Percentiles rank a stretch among this genome's conserved stretches.
Conservation (phyloP, 108 stramenopile genomes). For the Discostella stelligeroides region DNA sequence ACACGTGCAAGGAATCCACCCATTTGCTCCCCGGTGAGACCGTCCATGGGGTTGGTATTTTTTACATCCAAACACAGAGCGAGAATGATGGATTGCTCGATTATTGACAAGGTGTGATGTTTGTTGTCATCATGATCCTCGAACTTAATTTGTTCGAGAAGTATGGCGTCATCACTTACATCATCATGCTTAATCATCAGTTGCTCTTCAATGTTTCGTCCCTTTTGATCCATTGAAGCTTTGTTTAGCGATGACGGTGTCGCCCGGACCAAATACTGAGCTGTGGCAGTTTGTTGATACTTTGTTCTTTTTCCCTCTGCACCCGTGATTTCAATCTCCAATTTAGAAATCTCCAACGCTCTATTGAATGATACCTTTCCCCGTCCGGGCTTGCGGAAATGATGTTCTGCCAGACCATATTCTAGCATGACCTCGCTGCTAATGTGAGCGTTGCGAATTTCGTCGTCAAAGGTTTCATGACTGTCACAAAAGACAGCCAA, state of each 20-base stretch:
- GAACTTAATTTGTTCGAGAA: conserved; percentile 87
- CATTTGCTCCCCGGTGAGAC: conserved; percentile 97
- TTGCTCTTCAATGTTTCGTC: conserved; percentile 44
- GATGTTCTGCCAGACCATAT: conserved; percentile 88
- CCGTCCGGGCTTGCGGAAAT: conserved; percentile 67
- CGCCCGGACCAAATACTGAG: conserved; percentile 86
- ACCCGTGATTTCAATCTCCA: conserved; percentile 83
- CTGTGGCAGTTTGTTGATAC: conserved; percentile 79
- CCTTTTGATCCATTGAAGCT: conserved; percentile 28
- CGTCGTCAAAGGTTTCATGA: neutral
- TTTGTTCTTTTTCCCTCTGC: conserved; percentile 91
- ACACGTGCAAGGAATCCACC: conserved; percentile 90
- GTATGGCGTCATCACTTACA: conserved; percentile 65
- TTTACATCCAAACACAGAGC: conserved; percentile 96
- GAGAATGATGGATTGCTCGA: conserved; percentile 90
- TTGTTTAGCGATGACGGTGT: conserved; percentile 45
- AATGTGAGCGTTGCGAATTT: conserved; percentile 18
- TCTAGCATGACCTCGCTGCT: conserved; percentile 74
- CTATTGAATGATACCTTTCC: conserved; percentile 64
- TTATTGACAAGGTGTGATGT: conserved; percentile 55
- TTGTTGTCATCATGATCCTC: conserved; percentile 66
- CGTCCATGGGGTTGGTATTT: conserved; percentile 93
- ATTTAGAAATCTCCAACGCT: conserved; percentile 59
- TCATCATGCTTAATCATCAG: conserved; percentile 65
- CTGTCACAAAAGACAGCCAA: conserved; percentile 17